Evolutionary conservation across 495 filamentous ascomycete species (phyloP), one percentile per base, ranked within the genome.

Genomic region (Penicillium maclennaniae): DNA sequence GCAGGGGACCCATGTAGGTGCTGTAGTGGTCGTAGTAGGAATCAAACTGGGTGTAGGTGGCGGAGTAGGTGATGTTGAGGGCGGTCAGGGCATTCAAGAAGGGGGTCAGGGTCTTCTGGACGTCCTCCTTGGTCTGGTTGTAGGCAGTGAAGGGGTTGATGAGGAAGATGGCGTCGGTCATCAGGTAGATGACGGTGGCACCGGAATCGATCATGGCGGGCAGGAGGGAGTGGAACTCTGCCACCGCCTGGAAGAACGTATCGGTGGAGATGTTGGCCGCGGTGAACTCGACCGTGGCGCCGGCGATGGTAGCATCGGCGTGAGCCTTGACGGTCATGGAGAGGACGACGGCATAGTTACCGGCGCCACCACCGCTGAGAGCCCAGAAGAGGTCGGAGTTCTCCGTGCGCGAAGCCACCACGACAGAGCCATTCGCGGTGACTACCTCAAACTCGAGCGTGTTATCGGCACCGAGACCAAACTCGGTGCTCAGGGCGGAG

Each of bases 311-410:
- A 17, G 60, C 68, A 57, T 83, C 84, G 4, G 44, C 46, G 56
- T 78, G 57, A 15, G 69, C 68, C 52, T 69, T 73, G 23, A 70
- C 61, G 7, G 82, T 86, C 36, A 79, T 69, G 2, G 78, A 80
- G 16, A 77, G 73, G 26, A 87, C 71, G 38, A 87, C 76, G 15
- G 79, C 85, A 39, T 82, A 87, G 31, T 82, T 85, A 37, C 82
- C 82, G 17, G 73, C 83, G 16, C 84, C 86, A 19, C 85, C 85
- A 4, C 85, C 86, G 45, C 82, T 76, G 49, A 87, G 72, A 8
- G 85, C 86, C 84, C 83, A 88, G 68, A 83, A 88, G 12, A 89
- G 65, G 57, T 88, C 86, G 0, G 66, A 40, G 54, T 87, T 77
- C 48, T 75, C 71, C 10, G 54, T 49, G 48, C 79, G 78, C 38